Percentiles rank a stretch among this genome's conserved stretches.
phyloP scores from a whole-genome alignment of 257 asterid genomes.

The Parsonsia alboflavescens region DNA sequence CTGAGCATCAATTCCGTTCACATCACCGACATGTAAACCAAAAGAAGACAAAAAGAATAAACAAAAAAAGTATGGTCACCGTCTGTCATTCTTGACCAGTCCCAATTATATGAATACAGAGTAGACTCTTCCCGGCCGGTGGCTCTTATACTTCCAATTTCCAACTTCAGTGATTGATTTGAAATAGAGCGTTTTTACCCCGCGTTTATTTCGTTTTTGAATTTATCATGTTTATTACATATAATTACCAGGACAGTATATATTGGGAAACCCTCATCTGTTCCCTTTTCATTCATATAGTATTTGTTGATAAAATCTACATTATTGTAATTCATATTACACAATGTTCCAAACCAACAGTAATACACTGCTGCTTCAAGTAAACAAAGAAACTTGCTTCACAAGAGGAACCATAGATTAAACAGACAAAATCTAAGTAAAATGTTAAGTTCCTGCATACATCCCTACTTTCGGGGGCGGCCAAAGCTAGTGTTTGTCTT shows the following conservation, averaged over 20 bases:
- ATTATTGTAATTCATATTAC: neutral
- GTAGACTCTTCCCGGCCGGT: neutral
- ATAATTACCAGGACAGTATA: neutral
- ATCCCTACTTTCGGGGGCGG: neutral
- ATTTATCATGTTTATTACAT: too few species aligned
- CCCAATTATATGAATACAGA: neutral
- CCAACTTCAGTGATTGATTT: too few species aligned
- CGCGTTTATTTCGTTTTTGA: too few species aligned
- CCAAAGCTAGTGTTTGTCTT: slow-evolving; percentile 41
- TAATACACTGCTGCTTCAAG: neutral
- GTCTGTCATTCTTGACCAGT: neutral
- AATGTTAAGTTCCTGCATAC: neutral
- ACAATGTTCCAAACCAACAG: neutral
- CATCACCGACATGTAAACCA: neutral
- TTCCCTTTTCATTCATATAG: neutral
- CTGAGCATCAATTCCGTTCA: neutral
- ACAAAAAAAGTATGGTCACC: too few species aligned
- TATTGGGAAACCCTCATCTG: neutral
- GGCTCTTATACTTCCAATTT: neutral
- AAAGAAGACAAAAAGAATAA: too few species aligned
- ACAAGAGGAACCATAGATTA: neutral
- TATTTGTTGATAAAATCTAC: neutral
- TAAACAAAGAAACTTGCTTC: neutral
- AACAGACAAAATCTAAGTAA: neutral
- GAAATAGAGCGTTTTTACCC: too few species aligned